Percentiles rank a stretch among this genome's conserved stretches.
These are phyloP conservation scores for Capsicum baccatum DNA, from an alignment of 257 asterid species.

Conservation along the genomic window DNA sequence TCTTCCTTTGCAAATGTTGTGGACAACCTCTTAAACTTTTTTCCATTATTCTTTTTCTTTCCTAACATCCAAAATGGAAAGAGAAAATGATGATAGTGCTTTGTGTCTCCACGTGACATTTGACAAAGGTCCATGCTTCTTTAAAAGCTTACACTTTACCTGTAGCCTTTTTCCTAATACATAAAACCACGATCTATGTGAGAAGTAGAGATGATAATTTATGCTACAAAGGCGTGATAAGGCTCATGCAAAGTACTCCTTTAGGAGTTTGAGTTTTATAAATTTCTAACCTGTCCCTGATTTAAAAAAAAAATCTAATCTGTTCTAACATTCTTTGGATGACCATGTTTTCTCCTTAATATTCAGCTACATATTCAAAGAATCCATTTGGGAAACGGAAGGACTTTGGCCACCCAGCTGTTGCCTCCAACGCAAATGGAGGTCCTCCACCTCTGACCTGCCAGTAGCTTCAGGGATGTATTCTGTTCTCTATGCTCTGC, in stretches of 20 bases:
- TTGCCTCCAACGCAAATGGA: too few relatives aligned
- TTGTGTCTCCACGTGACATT: background rate
- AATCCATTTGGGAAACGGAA: too few relatives aligned
- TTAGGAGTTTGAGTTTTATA: background rate
- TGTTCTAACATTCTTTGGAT: slow-evolving; percentile 8
- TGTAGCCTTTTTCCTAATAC: background rate
- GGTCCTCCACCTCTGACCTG: too few relatives aligned
- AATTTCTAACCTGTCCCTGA: too few relatives aligned
- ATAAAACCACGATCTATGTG: background rate
- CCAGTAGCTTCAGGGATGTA: too few relatives aligned
- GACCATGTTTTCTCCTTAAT: slow-evolving; percentile 40
- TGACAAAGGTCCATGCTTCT: background rate
- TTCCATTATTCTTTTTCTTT: background rate
- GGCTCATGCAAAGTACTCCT: too few relatives aligned
- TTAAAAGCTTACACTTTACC: background rate
- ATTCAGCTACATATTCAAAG: too few relatives aligned
- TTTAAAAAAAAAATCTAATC: too few relatives aligned
- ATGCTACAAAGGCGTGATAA: too few relatives aligned
- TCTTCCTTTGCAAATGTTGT: background rate
- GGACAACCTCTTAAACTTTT: background rate
- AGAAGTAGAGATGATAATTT: background rate
- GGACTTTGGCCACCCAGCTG: too few relatives aligned
- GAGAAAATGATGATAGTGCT: slow-evolving; percentile 20
- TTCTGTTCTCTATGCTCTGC: too few relatives aligned
- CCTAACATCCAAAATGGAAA: slow-evolving; percentile 19